Evolutionary conservation across 164 flowering plant genomes (phyloP), one percentile per base, ranked within the genome.

Genomic region (Pachysandra terminalis): DNA sequence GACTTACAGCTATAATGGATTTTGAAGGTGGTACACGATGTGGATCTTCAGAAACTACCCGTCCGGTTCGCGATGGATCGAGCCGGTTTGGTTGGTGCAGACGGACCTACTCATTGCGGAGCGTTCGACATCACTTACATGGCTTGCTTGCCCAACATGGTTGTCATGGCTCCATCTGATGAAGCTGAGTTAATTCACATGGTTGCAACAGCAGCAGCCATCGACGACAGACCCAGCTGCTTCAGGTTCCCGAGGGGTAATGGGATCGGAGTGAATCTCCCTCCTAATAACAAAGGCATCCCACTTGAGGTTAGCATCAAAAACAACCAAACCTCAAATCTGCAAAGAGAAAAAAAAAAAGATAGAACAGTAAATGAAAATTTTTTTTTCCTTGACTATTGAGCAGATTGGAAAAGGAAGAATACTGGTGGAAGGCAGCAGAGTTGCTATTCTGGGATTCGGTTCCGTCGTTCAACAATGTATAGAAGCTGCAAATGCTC

Each of bases 81-180:
- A 76, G 95, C 97, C 21, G 98, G 98, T 55, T 67, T 94, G 67
- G 97, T 91, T 41, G 96, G 98, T 58, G 97, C 97, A 24, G 98
- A 94, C 75, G 97, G 98, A 19, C 98, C 98, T 0, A 94, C 98
- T 2, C 97, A 91, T 59, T 91, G 97, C 73, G 97, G 98, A 49
- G 97, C 98, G 32, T 94, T 94, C 73, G 98, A 94, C 67, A 74
- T 90, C 45, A 79, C 96, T 2, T 94, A 80, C 86, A 94, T 94
- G 98, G 96, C 97, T 40, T 90, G 96, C 79, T 75, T 93, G 80
- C 96, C 96, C 6, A 93, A 90, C 83, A 93, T 93, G 96, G 81
- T 93, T 32, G 98, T 93, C 63, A 90, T 93, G 98, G 98, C 98
- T 59, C 98, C 98, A 61, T 78, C 93, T 5, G 89, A 93, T 70